These are phyloP conservation scores for Caulochytrium protostelioides DNA, from an alignment of 371 early-diverging fungal species.

Conservation along the genomic window DNA sequence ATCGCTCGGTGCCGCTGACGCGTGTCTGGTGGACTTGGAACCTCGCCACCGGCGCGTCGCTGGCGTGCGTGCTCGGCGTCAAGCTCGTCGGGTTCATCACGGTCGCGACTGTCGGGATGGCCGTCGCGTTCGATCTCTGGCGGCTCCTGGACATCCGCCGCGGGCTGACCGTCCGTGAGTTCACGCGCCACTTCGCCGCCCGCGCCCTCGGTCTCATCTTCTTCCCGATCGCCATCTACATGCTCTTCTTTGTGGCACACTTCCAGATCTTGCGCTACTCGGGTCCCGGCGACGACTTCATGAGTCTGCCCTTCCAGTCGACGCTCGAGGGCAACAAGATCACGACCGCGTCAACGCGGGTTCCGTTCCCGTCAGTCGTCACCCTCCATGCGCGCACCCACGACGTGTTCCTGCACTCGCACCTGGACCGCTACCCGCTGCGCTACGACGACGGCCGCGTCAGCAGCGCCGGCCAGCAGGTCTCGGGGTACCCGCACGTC, in stretches of 20 bases:
- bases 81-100: conserved; percentile 89
- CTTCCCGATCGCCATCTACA: conserved; percentile 19
- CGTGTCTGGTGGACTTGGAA: conserved; percentile 57
- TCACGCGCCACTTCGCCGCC: conserved; percentile 23
- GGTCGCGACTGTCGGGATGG: conserved; percentile 58
- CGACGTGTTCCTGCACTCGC: conserved; percentile 61
- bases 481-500: conserved; percentile 62
- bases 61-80: conserved; percentile 55
- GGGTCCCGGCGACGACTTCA: conserved; percentile 82
- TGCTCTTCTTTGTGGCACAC: conserved; percentile 24
- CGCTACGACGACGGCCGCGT: conserved; percentile 81
- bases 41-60: conserved; percentile 37
- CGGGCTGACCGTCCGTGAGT: conserved; percentile 42
- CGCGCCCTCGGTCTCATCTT: conserved; percentile 23
- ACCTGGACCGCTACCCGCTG: conserved; percentile 55
- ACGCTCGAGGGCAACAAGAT: conserved; percentile 47
- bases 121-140: conserved; percentile 80
- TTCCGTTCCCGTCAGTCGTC: conserved; percentile 62
- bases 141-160: conserved; percentile 58
- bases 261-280: conserved; percentile 28
- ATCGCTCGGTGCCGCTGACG: conserved; percentile 40
- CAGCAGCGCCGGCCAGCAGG: conserved; percentile 80
- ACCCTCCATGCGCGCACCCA: conserved; percentile 54
- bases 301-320: conserved; percentile 69
- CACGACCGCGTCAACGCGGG: conserved; percentile 16